Evolutionary conservation across 1,284 basidiomycete genomes (phyloP).

Genomic region (Microbotryum intermedium): DNA sequence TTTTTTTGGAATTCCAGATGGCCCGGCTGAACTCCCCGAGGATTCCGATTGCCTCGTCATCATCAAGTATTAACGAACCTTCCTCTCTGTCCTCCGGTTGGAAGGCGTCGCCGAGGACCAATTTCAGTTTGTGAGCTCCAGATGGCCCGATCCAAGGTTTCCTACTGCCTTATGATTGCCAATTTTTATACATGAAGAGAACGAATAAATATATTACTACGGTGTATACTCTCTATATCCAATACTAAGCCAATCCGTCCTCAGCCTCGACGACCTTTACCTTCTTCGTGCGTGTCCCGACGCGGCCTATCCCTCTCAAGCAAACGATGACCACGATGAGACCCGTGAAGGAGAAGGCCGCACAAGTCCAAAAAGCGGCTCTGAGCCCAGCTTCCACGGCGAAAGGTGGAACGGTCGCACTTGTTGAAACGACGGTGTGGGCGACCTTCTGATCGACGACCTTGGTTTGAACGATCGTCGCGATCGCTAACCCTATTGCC

Average conservation of each 20-base stretch:
- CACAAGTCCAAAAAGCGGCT: constrained; percentile 13
- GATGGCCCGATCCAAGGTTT: too few species aligned
- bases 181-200: neutral
- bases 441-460: constrained; percentile 2
- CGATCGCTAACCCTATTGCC: constrained; percentile 14
- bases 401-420: neutral
- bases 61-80: too few species aligned
- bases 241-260: neutral
- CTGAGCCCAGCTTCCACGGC: neutral
- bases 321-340: neutral
- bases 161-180: neutral
- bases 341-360: constrained; percentile 11
- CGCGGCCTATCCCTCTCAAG: constrained; percentile 6
- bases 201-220: neutral
- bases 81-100: too few species aligned
- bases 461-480: constrained; percentile 14
- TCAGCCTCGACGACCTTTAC: neutral
- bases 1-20: too few species aligned
- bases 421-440: neutral
- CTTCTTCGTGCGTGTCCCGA: constrained; percentile 1
- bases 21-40: too few species aligned
- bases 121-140: too few species aligned
- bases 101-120: too few species aligned
- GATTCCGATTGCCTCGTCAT: too few species aligned
- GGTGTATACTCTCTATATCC: constrained; percentile 2